Evolutionary conservation across 805 yeast genomes (phyloP), one percentile per base, ranked within the genome.

Genomic region (Candida yuanshanica): DNA sequence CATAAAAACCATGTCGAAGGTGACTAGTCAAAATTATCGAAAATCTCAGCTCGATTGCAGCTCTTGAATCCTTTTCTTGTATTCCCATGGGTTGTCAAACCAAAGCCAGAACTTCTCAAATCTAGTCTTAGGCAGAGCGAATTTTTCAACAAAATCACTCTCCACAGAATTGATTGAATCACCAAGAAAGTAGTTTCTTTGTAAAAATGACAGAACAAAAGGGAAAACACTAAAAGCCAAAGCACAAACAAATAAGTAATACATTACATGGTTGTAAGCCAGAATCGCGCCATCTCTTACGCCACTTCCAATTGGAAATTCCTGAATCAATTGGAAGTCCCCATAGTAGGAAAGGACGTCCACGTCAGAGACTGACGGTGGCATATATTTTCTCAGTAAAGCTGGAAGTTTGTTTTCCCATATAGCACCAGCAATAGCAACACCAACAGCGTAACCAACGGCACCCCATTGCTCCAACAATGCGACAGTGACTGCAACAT

Each of bases 361-460:
- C 2, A 44, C 51, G 24, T 52, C 58, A 20, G 46, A 47, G 9
- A 42, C 50, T 20, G 25, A 21, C 2, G 35, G 12, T 22, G 65
- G 65, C 23, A 66, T 43, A 42, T 53, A 51, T 27, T 57, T 45
- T 38, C 50, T 47, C 40, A 66, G 51, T 32, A 55, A 53, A 7
- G 13, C 41, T 8, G 63, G 64, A 45, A 64, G 38, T 41, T 62
- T 62, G 13, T 55, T 49, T 44, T 55, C 52, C 61, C 65, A 62
- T 33, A 70, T 56, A 22, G 72, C 67, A 49, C 64, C 66, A 17
- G 66, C 53, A 37, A 68, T 57, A 7, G 72, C 69, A 37, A 56
- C 38, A 24, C 72, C 74, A 36, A 68, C 57, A 17, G 70, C 64
- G 33, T 55, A 54, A 43, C 72, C 74, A 44, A 68, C 59, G 14